Base-by-base conservation (phyloP, 805 yeast species). In the Kodamaea nitidulidarum region DNA sequence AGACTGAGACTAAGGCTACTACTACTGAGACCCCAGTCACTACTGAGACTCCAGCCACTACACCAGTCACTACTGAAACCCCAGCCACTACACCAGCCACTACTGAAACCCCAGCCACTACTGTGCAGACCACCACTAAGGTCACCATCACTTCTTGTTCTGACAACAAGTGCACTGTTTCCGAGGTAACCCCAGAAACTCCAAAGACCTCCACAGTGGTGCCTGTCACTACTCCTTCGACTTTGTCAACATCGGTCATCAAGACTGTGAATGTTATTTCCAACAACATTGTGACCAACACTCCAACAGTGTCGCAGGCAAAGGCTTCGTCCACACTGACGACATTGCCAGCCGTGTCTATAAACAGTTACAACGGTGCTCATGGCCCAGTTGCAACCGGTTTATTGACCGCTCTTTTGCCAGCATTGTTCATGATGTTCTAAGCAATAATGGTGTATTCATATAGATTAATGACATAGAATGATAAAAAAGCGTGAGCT, bases 251-350 rank as follows among this genome's bases (percentile, higher is more conserved):
- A 9, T 36, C 40, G 9, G 26, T 54, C 21, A 34, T 39, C 20
- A 33, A 39, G 22, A 62, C 67, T 6, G 51, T 67, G 31, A 58
- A 68, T 44, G 74, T 67, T n/a, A 67, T 68, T 38, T 63, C 72
- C 18, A 54, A 63, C 48, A 64, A 65, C 50, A 67, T 68, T 32
- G 46, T 58, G 10, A 68, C 73, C 15, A 58, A 65, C 42, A 47
- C 63, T 12, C 50, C 58, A 18, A 29, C 49, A 7, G 32, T 58
- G 14, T 41, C 56, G 14, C 27, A 12, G 7, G 21, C 10, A 12
- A 39, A 22, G 27, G 35, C 21, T 12, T 28, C 39, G 10, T 35
- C 58, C 11, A 15, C 56, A 9, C 39, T 55, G n/a, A 41, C 46
- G 2, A 37, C 47, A 11, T 25, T 45, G 14, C 44, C 50, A 9